Evolutionary conservation across 306 rosid species (phyloP).

Genomic region (Quercus suber): DNA sequence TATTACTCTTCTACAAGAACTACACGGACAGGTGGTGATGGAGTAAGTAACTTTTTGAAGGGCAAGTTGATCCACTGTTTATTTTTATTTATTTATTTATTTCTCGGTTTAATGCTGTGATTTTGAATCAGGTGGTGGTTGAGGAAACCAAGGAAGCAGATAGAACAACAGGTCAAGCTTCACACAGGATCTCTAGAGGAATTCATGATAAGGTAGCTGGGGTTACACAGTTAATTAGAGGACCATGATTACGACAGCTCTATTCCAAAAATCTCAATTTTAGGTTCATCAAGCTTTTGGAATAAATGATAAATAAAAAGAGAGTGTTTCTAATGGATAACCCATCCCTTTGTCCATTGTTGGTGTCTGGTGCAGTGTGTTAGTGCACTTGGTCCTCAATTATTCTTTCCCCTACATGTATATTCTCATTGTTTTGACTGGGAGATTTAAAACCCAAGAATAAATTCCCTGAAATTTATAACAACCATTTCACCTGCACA

Average conservation of each 20-base stretch:
- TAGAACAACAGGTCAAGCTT: constrained; percentile 65
- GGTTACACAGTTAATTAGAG: background rate
- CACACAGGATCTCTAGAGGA: constrained; percentile 77
- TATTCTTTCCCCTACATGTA: background rate
- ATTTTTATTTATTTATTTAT: background rate
- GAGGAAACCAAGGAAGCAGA: constrained; percentile 94
- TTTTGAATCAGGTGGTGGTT: constrained; percentile 44
- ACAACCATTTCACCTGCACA: background rate
- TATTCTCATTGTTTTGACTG: background rate
- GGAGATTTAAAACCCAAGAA: background rate
- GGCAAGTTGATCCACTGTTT: background rate
- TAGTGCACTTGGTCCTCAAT: background rate
- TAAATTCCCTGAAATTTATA: background rate
- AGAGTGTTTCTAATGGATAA: background rate
- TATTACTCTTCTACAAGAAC: constrained; percentile 69
- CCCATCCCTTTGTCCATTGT: background rate
- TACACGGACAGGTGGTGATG: constrained; percentile 54
- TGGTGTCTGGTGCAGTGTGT: background rate
- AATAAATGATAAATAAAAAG: background rate
- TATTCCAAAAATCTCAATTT: background rate
- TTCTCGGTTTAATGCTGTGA: constrained; percentile 7
- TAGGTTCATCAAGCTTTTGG: background rate
- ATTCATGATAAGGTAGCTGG: constrained; percentile 67
- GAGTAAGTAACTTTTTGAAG: constrained; percentile 46
- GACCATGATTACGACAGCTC: background rate